Evolutionary conservation across 2,329 filamentous ascomycete genomes (phyloP).

Genomic region (Ophiostoma triangulosporum): DNA sequence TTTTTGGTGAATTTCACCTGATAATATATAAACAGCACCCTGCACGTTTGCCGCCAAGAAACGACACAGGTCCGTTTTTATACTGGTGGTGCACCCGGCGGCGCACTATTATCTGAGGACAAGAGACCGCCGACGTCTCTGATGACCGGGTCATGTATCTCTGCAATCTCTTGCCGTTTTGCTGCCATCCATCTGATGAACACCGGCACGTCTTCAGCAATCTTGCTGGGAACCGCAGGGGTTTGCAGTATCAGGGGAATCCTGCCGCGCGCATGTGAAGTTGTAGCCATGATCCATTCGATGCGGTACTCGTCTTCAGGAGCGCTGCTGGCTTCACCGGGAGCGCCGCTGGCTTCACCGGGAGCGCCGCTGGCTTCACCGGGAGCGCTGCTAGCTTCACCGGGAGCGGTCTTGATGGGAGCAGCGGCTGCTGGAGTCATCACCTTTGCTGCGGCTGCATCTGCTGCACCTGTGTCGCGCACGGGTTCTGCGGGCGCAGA

Average conservation of each 20-base stretch:
- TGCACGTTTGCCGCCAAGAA: too few relatives aligned
- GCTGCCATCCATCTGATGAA: constrained; percentile 49
- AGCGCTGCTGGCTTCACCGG: background rate
- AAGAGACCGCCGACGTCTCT: background rate
- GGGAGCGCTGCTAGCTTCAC: background rate
- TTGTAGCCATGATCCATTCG: constrained; percentile 69
- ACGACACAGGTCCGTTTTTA: too few relatives aligned
- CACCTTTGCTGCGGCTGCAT: background rate
- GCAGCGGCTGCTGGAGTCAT: background rate
- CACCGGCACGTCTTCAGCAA: constrained; percentile 58
- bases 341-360: background rate
- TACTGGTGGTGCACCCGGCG: too few relatives aligned
- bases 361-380: background rate
- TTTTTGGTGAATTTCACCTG: too few relatives aligned
- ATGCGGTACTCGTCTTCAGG: constrained; percentile 21
- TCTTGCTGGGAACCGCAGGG: constrained; percentile 43
- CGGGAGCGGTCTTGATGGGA: too few relatives aligned
- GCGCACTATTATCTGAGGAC: background rate
- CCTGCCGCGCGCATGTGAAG: constrained; percentile 54
- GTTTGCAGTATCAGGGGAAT: constrained; percentile 56
- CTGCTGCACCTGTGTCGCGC: background rate
- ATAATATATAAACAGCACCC: too few relatives aligned
- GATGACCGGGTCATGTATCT: background rate
- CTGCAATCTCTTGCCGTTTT: constrained; percentile 22
- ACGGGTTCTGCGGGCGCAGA: constrained; percentile 12